Evolutionary conservation across 2,329 filamentous ascomycete species (phyloP), one percentile per base, ranked within the genome.

Genomic region (Hymenoscyphus fructigenus): DNA sequence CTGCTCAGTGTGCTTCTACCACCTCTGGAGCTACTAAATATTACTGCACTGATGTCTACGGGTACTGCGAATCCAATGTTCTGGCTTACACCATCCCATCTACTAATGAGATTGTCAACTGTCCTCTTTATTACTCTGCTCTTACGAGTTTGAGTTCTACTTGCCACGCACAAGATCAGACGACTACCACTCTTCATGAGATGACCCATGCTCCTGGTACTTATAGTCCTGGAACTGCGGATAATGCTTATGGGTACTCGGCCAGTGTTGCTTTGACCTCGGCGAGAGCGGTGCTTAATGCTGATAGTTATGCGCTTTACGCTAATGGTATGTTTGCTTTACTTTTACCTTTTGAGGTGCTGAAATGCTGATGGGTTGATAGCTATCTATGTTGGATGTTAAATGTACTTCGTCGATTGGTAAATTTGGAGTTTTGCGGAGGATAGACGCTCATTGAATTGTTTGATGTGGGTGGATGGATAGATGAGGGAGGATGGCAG

Each of bases 121-220:
- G 88, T 77, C 79, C 81, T 15, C 75, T 85, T 23, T 88, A 83
- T 77, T 90, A 87, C 79, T 82, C 73, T 14, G 79, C 80, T 1
- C 65, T 85, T 34, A 77, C 82, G 9, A 70, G 69, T 9, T 23
- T 36, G 34, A 12, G 10, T 15, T 36, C 34, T 12, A 76, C 74
- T 1, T 91, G 88, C 78, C 86, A 90, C 73, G 82, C 71, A 2
- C 88, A 90, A 76, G 88, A 90, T 72, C 85, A 88, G 77, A 85
- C 84, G 2, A 88, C 83, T 12, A 90, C 88, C 15, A 82, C 82
- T 36, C 75, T 91, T 15, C 88, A 91, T 72, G 88, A 91, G 79
- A 79, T 82, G 69, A 89, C 88, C 9, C 88, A 91, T 73, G 80
- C 83, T n/a, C 76, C 82, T 73, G 80, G 77, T 76, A 79, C 83